Conservation (phyloP, 352 stramenopile genomes). For the Phytophthora pistaciae region DNA sequence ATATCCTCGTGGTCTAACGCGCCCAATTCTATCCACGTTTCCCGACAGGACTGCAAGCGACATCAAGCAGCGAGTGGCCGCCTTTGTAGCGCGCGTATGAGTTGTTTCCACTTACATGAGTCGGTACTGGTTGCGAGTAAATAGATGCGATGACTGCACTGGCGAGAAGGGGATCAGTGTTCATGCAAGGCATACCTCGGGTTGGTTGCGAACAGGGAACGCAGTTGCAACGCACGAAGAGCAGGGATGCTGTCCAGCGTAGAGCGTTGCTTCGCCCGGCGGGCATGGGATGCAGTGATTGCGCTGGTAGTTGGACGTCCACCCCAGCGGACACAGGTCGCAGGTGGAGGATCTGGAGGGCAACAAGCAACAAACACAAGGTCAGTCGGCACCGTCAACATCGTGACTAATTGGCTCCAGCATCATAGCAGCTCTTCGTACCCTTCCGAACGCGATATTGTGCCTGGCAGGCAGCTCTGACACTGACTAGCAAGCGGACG, state of each 20-base stretch:
- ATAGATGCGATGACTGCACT: constrained; percentile 30
- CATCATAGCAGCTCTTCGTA: constrained; percentile 27
- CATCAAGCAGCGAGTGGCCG: constrained; percentile 42
- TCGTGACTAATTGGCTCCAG: neutral
- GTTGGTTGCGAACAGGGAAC: constrained; percentile 34
- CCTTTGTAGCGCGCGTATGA: constrained; percentile 46
- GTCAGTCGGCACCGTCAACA: neutral
- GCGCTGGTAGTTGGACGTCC: constrained; percentile 66
- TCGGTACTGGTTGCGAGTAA: constrained; percentile 9
- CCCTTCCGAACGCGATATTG: constrained; percentile 53
- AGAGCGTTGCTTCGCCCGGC: constrained; percentile 49
- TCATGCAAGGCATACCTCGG: constrained; percentile 34
- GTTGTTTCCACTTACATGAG: neutral
- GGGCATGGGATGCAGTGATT: constrained; percentile 61
- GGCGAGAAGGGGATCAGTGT: constrained; percentile 1
- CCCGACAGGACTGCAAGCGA: constrained; percentile 32
- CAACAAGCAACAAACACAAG: constrained; percentile 5
- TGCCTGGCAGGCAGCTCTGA: constrained; percentile 63
- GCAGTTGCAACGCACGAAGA: constrained; percentile 46
- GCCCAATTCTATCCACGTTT: neutral
- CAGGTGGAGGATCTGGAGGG: constrained; percentile 46
- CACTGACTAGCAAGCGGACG: constrained; percentile 52
- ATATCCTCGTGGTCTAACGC: constrained; percentile 10
- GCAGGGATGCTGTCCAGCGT: constrained; percentile 56
- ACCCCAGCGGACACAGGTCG: constrained; percentile 46